Conservation (phyloP, 805 yeast species). For the Wickerhamomyces chambardii region DNA sequence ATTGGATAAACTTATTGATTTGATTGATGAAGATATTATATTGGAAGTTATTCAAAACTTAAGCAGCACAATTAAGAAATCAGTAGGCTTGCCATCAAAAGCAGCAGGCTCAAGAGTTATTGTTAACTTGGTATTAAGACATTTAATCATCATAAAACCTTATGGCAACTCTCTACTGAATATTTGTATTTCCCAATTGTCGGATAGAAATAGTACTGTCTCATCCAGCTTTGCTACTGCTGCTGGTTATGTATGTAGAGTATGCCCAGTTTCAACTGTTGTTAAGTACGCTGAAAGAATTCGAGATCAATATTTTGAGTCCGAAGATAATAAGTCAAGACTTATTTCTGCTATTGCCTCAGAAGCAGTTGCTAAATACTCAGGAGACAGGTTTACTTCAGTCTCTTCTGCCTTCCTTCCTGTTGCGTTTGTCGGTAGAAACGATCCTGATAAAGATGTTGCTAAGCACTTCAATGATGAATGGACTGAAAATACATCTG, state of each 20-base stretch:
- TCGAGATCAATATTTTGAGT: conserved; percentile 48
- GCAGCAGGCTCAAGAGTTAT: conserved; percentile 74
- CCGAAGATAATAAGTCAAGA: conserved; percentile 36
- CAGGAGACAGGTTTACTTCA: conserved; percentile 56
- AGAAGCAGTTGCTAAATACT: conserved; percentile 57
- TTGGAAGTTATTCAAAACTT: conserved; percentile 35
- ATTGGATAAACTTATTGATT: conserved; percentile 58
- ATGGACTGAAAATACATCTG: conserved; percentile 80
- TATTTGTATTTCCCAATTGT: conserved; percentile 47
- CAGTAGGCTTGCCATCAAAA: conserved; percentile 89
- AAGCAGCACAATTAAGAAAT: conserved; percentile 46
- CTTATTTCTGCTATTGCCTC: conserved; percentile 51
- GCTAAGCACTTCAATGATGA: conserved; percentile 42
- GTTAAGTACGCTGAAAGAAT: conserved; percentile 45
- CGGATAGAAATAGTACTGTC: conserved; percentile 66
- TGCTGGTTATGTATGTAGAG: conserved; percentile 67
- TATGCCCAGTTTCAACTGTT: conserved; percentile 43
- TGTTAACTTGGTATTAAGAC: conserved; percentile 52
- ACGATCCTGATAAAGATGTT: conserved; percentile 45
- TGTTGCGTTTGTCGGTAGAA: conserved; percentile 66
- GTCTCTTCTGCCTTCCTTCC: conserved; percentile 66
- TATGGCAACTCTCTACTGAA: conserved; percentile 58
- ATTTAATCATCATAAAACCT: conserved; percentile 32
- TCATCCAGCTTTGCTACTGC: conserved; percentile 71
- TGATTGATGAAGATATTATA: conserved; percentile 36